Conservation (phyloP, 2,329 filamentous ascomycete species). For the Diplodia intermedia region DNA sequence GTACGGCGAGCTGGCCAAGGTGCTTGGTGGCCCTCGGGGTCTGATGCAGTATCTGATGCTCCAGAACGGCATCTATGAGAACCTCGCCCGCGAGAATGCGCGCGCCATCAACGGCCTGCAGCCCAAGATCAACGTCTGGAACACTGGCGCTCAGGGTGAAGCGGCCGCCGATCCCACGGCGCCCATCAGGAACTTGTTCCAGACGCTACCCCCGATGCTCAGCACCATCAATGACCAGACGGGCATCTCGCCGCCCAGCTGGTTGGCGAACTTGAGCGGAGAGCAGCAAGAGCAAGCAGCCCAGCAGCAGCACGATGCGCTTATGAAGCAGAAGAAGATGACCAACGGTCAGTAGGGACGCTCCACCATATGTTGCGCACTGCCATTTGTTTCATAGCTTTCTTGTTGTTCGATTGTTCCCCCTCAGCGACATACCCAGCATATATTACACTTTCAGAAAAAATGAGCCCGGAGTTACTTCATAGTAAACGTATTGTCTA, state of each 20-base stretch:
- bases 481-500: background rate
- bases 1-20: slow-evolving; percentile 73
- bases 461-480: background rate
- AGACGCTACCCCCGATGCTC: slow-evolving; percentile 82
- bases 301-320: slow-evolving; percentile 9
- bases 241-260: slow-evolving; percentile 78
- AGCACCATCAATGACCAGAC: slow-evolving; percentile 89
- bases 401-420: background rate
- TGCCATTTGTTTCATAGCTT: background rate
- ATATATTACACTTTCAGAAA: background rate
- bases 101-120: slow-evolving; percentile 76
- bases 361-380: background rate
- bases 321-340: slow-evolving; percentile 16
- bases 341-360: background rate
- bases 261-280: slow-evolving; percentile 66
- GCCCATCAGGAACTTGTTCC: slow-evolving; percentile 81
- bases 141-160: slow-evolving; percentile 67
- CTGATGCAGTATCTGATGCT: slow-evolving; percentile 89
- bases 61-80: slow-evolving; percentile 78
- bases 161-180: slow-evolving; percentile 62
- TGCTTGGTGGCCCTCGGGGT: slow-evolving; percentile 78
- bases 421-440: background rate
- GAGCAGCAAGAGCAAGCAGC: slow-evolving; percentile 12
- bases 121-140: slow-evolving; percentile 92
- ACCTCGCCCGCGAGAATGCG: slow-evolving; percentile 80